Evolutionary conservation across 2,329 filamentous ascomycete species (phyloP).

Genomic region (Pseudocercospora pini-densiflorae): DNA sequence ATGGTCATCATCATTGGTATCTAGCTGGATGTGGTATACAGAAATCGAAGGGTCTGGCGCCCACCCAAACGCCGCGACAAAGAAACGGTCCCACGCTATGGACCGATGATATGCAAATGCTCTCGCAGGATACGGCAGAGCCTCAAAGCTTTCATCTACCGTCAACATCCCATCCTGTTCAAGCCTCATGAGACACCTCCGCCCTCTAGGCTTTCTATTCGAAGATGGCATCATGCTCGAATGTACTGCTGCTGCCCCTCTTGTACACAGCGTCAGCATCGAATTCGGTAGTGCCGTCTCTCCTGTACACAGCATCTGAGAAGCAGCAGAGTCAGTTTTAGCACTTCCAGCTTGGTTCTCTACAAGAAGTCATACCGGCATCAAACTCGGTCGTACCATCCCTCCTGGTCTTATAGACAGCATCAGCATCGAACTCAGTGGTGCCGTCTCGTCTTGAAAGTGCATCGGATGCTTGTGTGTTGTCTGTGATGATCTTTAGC

Average conservation of each 20-base stretch:
- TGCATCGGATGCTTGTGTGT: constrained; percentile 1
- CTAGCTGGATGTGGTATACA: not conserved
- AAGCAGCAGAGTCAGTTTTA: not conserved
- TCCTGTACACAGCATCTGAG: constrained; percentile 10
- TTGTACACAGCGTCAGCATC: constrained; percentile 13
- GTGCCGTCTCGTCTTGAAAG: constrained; percentile 11
- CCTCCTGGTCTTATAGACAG: constrained; percentile 15
- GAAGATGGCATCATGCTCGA: constrained; percentile 8
- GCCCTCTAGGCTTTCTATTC: not conserved
- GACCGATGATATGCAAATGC: not conserved
- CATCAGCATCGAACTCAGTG: constrained; percentile 16
- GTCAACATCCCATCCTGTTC: not conserved
- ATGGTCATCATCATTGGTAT: not conserved
- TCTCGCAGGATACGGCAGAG: not conserved
- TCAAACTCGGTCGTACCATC: constrained; percentile 23
- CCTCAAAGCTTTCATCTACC: not conserved
- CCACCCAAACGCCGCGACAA: not conserved
- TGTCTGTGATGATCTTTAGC: constrained; percentile 3
- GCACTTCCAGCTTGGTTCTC: not conserved
- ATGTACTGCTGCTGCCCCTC: constrained; percentile 4
- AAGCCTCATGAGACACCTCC: not conserved
- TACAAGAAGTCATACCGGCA: not conserved
- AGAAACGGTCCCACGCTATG: not conserved
- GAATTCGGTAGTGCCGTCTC: constrained; percentile 14
- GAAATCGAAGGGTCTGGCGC: not conserved